Evolutionary conservation across 1,139 yeast species (phyloP).

Genomic region (Blastobotrys ciferrii): DNA sequence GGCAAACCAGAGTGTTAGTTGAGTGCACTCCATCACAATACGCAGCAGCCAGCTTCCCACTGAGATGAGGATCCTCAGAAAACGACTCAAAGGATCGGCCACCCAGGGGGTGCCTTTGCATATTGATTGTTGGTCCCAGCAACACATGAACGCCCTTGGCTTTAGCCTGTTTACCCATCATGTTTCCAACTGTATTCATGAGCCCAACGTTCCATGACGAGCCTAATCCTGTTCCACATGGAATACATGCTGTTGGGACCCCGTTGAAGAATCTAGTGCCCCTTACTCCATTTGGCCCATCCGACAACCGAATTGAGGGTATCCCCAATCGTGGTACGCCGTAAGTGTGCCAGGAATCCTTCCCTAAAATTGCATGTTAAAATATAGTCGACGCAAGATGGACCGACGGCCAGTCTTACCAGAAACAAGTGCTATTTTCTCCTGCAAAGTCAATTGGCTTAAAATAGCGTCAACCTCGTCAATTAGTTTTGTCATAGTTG

Average conservation of each 20-base stretch:
- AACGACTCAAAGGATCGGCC: constrained; percentile 59
- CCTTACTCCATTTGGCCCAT: constrained; percentile 54
- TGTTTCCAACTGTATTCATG: constrained; percentile 41
- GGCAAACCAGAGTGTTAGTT: constrained; percentile 49
- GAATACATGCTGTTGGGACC: constrained; percentile 48
- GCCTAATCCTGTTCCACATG: constrained; percentile 46
- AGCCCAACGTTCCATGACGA: constrained; percentile 44
- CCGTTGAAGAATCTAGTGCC: constrained; percentile 48
- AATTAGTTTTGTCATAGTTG: neutral
- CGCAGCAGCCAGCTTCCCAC: constrained; percentile 49
- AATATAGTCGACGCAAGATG: too few species aligned
- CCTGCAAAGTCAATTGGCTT: constrained; percentile 44
- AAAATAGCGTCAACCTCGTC: constrained; percentile 41
- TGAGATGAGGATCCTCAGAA: constrained; percentile 55
- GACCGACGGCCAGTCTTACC: too few species aligned
- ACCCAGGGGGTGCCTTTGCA: constrained; percentile 55
- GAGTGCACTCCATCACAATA: constrained; percentile 52
- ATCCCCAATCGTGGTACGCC: constrained; percentile 46
- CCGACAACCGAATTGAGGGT: constrained; percentile 39
- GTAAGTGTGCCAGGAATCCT: constrained; percentile 55
- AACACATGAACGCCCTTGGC: constrained; percentile 45
- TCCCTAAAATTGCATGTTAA: constrained; percentile 10
- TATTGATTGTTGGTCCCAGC: constrained; percentile 52
- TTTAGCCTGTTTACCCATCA: constrained; percentile 49
- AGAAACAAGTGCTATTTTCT: constrained; percentile 48